phyloP scores from a whole-genome alignment of 2,329 filamentous ascomycete species.

The Ophiobolus disseminans region DNA sequence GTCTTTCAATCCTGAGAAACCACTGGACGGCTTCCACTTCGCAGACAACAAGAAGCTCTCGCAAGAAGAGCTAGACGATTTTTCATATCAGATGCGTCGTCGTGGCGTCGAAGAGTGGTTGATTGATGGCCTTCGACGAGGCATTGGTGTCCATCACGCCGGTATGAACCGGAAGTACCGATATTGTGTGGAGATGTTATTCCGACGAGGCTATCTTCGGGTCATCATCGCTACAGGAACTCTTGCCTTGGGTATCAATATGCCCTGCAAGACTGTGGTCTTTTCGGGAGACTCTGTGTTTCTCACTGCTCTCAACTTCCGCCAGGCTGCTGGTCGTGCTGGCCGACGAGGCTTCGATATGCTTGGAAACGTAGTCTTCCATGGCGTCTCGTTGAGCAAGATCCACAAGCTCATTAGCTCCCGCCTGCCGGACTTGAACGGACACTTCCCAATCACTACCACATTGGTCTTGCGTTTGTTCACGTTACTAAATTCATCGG shows the following conservation, averaged over 20 bases:
- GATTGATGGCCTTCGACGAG: constrained; percentile 68
- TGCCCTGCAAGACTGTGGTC: constrained; percentile 79
- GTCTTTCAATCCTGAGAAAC: constrained; percentile 70
- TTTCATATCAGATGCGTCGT: constrained; percentile 60
- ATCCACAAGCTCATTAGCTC: constrained; percentile 75
- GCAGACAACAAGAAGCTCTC: constrained; percentile 67
- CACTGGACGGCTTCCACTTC: constrained; percentile 70
- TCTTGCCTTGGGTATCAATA: constrained; percentile 74
- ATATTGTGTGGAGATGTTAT: constrained; percentile 75
- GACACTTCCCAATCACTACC: constrained; percentile 80
- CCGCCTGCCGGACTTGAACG: constrained; percentile 73
- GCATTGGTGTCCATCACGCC: constrained; percentile 78
- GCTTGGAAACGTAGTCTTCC: constrained; percentile 82
- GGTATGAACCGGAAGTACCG: constrained; percentile 81
- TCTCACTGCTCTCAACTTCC: constrained; percentile 76
- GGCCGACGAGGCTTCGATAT: constrained; percentile 82
- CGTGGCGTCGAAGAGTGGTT: constrained; percentile 61
- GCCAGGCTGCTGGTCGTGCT: constrained; percentile 78
- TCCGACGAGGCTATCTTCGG: constrained; percentile 73
- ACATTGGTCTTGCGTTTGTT: constrained; percentile 74
- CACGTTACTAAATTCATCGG: constrained; percentile 70
- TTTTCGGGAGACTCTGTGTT: constrained; percentile 77
- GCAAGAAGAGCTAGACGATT: constrained; percentile 64
- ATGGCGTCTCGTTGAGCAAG: constrained; percentile 67
- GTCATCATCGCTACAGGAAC: constrained; percentile 79